Conservation (phyloP, 306 rosid species). For the Prunus mume region DNA sequence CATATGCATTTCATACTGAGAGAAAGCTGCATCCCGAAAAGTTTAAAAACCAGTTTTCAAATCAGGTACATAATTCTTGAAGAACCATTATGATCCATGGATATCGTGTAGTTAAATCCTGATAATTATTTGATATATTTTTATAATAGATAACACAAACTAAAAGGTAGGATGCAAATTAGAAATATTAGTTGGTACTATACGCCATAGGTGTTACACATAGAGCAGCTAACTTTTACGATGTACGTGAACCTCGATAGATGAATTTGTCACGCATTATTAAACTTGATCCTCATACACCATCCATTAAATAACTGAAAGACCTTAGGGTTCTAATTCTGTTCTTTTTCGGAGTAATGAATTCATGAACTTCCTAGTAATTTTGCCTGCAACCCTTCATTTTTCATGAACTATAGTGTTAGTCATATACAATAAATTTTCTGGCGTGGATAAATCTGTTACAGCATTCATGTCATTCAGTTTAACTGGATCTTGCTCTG, state of each 20-base stretch:
- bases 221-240: neutral
- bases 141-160: neutral
- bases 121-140: neutral
- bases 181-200: neutral
- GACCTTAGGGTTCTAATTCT: too few relatives aligned
- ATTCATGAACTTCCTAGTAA: too few relatives aligned
- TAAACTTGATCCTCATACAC: neutral
- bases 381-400: neutral
- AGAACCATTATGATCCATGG: neutral
- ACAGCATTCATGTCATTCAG: neutral
- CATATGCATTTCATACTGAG: constrained; percentile 93
- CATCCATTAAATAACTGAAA: neutral
- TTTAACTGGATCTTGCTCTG: neutral
- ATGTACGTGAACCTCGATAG: neutral
- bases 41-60: constrained; percentile 77
- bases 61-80: constrained; percentile 57
- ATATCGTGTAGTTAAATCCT: neutral
- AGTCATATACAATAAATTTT: neutral
- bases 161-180: neutral
- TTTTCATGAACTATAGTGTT: neutral
- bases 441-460: neutral
- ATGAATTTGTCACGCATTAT: neutral
- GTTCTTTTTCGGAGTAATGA: too few relatives aligned
- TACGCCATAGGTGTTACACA: neutral
- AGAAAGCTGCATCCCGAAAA: constrained; percentile 90